These are phyloP conservation scores for Viridothelium virens DNA, from an alignment of 495 filamentous ascomycete species.

Conservation along the genomic window DNA sequence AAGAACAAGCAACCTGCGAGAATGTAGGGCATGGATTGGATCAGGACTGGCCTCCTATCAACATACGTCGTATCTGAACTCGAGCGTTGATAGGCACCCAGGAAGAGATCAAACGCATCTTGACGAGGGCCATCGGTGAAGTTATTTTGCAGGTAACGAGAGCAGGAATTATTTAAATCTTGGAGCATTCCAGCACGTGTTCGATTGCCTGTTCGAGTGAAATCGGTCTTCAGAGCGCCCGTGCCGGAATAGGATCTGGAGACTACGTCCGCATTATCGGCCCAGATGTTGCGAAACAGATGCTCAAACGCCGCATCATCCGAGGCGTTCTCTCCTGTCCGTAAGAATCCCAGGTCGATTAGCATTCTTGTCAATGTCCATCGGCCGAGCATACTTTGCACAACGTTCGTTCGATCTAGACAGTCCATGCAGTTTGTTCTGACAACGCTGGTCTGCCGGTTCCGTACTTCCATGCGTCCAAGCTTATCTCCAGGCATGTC, in stretches of 20 bases:
- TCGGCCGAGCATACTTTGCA: conserved; percentile 89
- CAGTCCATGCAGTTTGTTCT: conserved; percentile 99
- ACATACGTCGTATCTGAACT: conserved; percentile 60
- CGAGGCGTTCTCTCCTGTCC: conserved; percentile 57
- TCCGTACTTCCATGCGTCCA: conserved; percentile 68
- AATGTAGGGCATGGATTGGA: conserved; percentile 86
- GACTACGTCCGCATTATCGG: conserved; percentile 94
- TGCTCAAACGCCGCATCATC: conserved; percentile 72
- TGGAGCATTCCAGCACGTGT: conserved; percentile 74
- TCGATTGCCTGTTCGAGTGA: conserved; percentile 80
- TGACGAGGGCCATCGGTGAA: conserved; percentile 88
- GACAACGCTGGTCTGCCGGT: conserved; percentile 74
- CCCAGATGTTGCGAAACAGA: conserved; percentile 93
- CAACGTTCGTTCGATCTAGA: conserved; percentile 92
- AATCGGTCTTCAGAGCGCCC: conserved; percentile 91
- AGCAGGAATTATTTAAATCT: conserved; percentile 74
- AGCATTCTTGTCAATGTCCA: conserved; percentile 82
- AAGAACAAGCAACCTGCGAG: conserved; percentile 83
- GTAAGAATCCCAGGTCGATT: conserved; percentile 67
- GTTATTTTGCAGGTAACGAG: conserved; percentile 81
- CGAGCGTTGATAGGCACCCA: conserved; percentile 72
- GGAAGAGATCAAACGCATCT: conserved; percentile 90
- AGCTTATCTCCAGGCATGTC: conserved; percentile 66
- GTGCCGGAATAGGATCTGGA: conserved; percentile 89
- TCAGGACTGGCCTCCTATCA: conserved; percentile 77